Evolutionary conservation across 305 asterid genomes (phyloP).

Genomic region (Fraxinus nigra): DNA sequence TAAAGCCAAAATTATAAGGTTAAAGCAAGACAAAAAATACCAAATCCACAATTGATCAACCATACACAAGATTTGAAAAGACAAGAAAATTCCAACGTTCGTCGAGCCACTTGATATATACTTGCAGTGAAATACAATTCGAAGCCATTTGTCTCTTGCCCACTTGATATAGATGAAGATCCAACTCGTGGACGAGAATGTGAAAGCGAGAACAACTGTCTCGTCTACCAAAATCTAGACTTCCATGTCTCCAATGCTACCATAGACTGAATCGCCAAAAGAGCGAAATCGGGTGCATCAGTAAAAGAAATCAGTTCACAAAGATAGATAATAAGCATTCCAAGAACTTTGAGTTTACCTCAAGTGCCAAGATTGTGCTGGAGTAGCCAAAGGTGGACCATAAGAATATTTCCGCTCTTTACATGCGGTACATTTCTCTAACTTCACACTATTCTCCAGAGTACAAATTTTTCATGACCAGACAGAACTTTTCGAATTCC

Average conservation of each 20-base stretch:
- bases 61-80: neutral
- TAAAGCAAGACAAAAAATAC: neutral
- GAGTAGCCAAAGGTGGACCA: conserved; percentile 58
- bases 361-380: conserved; percentile 60
- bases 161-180: neutral
- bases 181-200: neutral
- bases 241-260: neutral
- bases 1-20: neutral
- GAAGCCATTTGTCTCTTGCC: neutral
- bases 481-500: conserved; percentile 24
- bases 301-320: neutral
- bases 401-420: conserved; percentile 78
- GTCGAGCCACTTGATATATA: neutral
- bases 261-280: neutral
- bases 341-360: conserved; percentile 23
- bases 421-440: conserved; percentile 65
- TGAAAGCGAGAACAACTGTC: neutral
- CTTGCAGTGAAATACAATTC: neutral
- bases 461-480: conserved; percentile 89
- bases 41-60: neutral
- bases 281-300: neutral
- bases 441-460: conserved; percentile 53
- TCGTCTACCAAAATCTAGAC: neutral
- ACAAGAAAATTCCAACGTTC: neutral
- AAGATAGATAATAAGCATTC: neutral